phyloP scores from a whole-genome alignment of 2,329 filamentous ascomycete species.

The Cytospora leucostoma region DNA sequence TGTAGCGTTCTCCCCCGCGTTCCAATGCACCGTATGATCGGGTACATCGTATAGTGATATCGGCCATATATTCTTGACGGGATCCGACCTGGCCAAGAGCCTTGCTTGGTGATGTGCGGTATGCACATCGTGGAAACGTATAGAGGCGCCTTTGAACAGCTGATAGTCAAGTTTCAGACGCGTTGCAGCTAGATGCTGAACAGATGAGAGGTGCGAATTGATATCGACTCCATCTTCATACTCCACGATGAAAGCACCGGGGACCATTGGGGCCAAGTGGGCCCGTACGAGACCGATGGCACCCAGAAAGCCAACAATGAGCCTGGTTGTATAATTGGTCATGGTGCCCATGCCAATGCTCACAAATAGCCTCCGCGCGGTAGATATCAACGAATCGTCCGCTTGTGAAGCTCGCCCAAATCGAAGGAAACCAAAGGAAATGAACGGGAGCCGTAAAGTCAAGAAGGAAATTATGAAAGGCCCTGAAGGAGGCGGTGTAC shows the following conservation, averaged over 20 bases:
- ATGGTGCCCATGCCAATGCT: neutral
- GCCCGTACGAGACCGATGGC: slow-evolving; percentile 20
- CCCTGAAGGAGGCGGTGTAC: too few relatives aligned
- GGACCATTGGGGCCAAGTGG: slow-evolving; percentile 37
- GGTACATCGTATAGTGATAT: slow-evolving; percentile 49
- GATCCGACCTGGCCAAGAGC: slow-evolving; percentile 44
- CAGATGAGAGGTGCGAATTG: slow-evolving; percentile 42
- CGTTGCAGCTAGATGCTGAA: slow-evolving; percentile 44
- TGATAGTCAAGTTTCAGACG: slow-evolving; percentile 52
- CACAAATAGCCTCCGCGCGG: too few relatives aligned
- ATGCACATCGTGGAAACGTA: slow-evolving; percentile 52
- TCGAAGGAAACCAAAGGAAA: too few relatives aligned
- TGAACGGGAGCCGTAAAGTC: too few relatives aligned
- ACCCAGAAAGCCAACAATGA: slow-evolving; percentile 16
- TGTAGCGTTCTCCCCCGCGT: slow-evolving; percentile 36
- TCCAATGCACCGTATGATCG: slow-evolving; percentile 46
- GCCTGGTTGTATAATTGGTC: neutral
- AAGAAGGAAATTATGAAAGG: too few relatives aligned
- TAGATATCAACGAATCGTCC: too few relatives aligned
- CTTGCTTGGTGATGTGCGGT: slow-evolving; percentile 46
- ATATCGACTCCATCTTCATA: slow-evolving; percentile 51
- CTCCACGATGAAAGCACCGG: slow-evolving; percentile 56
- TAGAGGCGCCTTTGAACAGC: slow-evolving; percentile 57
- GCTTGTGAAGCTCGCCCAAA: too few relatives aligned
- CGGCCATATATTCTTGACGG: slow-evolving; percentile 53